Percentiles rank a stretch among this genome's conserved stretches.
Conservation (phyloP, 2,329 filamentous ascomycete species). For the Paecilomyces fulvus region DNA sequence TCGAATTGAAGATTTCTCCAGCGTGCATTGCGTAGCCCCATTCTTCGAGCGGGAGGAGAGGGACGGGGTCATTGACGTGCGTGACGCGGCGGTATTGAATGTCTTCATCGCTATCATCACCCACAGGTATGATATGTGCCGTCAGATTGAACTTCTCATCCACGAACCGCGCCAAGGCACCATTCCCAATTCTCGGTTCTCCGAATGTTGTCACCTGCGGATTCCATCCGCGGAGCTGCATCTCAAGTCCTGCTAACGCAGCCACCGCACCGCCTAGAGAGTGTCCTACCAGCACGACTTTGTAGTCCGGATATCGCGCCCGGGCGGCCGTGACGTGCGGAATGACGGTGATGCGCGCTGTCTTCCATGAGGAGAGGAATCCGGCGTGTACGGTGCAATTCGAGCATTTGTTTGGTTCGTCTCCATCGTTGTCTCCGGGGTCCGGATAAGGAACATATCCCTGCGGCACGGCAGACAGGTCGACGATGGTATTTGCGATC, state of each 20-base stretch:
- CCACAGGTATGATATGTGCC: neutral
- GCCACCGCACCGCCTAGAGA: constrained; percentile 90
- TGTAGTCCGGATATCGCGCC: constrained; percentile 58
- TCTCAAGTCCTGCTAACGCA: constrained; percentile 74
- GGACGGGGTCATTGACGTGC: constrained; percentile 79
- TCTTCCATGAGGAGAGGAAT: constrained; percentile 77
- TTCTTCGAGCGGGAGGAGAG: constrained; percentile 72
- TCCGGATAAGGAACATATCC: constrained; percentile 82
- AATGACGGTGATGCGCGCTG: constrained; percentile 62
- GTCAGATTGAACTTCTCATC: constrained; percentile 42
- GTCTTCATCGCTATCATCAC: constrained; percentile 2
- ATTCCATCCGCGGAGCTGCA: constrained; percentile 66
- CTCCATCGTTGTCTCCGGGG: constrained; percentile 35
- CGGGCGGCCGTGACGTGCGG: constrained; percentile 55
- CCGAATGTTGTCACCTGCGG: constrained; percentile 84
- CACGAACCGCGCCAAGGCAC: constrained; percentile 45
- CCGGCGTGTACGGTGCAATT: constrained; percentile 92
- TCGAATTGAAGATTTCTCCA: constrained; percentile 80
- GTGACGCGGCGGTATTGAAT: constrained; percentile 67
- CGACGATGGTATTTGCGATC: constrained; percentile 80
- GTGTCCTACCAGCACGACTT: constrained; percentile 75
- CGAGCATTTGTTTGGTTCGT: constrained; percentile 51
- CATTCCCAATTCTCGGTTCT: constrained; percentile 61
- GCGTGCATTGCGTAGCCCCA: constrained; percentile 83
- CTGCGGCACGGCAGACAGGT: constrained; percentile 82